phyloP scores from a whole-genome alignment of 2,329 filamentous ascomycete species.

The Talaromyces atroroseus region DNA sequence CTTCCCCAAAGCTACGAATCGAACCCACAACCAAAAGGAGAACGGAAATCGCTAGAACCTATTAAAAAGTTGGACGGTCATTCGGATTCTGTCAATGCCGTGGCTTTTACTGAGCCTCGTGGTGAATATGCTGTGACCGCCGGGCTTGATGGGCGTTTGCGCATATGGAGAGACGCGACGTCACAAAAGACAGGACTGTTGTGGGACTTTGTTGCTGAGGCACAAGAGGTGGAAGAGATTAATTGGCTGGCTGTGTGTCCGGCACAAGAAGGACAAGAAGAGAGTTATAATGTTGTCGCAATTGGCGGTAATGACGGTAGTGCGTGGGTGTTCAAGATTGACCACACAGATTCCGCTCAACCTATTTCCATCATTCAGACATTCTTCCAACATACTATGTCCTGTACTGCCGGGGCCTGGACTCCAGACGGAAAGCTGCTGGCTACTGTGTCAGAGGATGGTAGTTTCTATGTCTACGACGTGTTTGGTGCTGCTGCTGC shows the following conservation, averaged over 20 bases:
- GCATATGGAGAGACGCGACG: slow-evolving; percentile 57
- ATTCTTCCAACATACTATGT: slow-evolving; percentile 82
- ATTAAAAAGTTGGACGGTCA: slow-evolving; percentile 81
- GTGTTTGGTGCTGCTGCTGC: slow-evolving; percentile 74
- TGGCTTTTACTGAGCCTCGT: slow-evolving; percentile 74
- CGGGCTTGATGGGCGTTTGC: slow-evolving; percentile 78
- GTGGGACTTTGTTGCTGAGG: slow-evolving; percentile 67
- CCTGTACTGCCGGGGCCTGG: slow-evolving; percentile 88
- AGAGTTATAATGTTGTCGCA: slow-evolving; percentile 74
- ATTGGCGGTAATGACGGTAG: slow-evolving; percentile 85
- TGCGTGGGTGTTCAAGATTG: slow-evolving; percentile 93
- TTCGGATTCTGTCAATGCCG: slow-evolving; percentile 81
- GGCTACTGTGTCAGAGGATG: slow-evolving; percentile 83
- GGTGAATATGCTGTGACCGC: slow-evolving; percentile 83
- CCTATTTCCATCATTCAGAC: slow-evolving; percentile 79
- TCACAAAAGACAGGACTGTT: slow-evolving; percentile 45
- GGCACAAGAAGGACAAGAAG: slow-evolving; percentile 42
- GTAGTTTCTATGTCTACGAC: slow-evolving; percentile 86
- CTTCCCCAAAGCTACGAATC: slow-evolving; percentile 71
- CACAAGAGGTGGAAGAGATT: slow-evolving; percentile 88
- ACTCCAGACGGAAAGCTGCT: slow-evolving; percentile 80
- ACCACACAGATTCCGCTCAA: slow-evolving; percentile 54
- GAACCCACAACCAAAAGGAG: slow-evolving; percentile 55
- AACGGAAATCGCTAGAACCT: slow-evolving; percentile 57
- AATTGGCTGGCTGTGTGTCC: slow-evolving; percentile 84